Evolutionary conservation across 140 eudicot genomes (phyloP).

Genomic region (Senecio squalidus): DNA sequence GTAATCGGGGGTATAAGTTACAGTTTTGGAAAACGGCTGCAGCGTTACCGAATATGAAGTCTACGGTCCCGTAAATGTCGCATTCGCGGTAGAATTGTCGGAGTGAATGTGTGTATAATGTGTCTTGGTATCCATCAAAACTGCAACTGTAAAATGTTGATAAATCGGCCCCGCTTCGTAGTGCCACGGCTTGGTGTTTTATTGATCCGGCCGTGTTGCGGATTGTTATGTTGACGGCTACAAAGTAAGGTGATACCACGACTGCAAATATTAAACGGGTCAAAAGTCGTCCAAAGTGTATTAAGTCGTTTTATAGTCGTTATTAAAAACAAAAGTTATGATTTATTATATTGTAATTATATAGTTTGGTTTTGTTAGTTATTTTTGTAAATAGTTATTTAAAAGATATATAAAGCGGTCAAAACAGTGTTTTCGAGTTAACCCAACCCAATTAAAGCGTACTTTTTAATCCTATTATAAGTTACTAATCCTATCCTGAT

Average conservation of each 20-base stretch:
- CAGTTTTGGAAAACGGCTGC: slow-evolving; percentile 68
- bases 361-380: too few species aligned
- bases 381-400: too few species aligned
- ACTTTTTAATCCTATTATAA: too few species aligned
- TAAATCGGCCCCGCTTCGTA: slow-evolving; percentile 68
- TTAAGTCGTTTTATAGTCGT: too few species aligned
- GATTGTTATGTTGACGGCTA: slow-evolving; percentile 60
- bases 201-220: slow-evolving; percentile 83
- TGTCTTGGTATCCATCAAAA: slow-evolving; percentile 91
- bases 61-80: slow-evolving; percentile 76
- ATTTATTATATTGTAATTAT: too few species aligned
- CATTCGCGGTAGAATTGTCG: slow-evolving; percentile 78
- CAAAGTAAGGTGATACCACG: slow-evolving; percentile 49
- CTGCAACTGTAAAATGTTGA: slow-evolving; percentile 83
- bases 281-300: neutral
- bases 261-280: slow-evolving; percentile 34
- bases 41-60: slow-evolving; percentile 84
- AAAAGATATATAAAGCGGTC: too few species aligned
- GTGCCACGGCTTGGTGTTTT: slow-evolving; percentile 83
- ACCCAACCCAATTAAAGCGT: too few species aligned
- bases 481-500: too few species aligned
- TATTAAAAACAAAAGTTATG: too few species aligned
- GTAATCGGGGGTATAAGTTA: slow-evolving; percentile 63
- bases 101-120: slow-evolving; percentile 69
- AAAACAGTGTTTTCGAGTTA: too few species aligned